These are phyloP conservation scores for Fusarium nygamai DNA, from an alignment of 2,329 filamentous ascomycete genomes.

Conservation along the genomic window DNA sequence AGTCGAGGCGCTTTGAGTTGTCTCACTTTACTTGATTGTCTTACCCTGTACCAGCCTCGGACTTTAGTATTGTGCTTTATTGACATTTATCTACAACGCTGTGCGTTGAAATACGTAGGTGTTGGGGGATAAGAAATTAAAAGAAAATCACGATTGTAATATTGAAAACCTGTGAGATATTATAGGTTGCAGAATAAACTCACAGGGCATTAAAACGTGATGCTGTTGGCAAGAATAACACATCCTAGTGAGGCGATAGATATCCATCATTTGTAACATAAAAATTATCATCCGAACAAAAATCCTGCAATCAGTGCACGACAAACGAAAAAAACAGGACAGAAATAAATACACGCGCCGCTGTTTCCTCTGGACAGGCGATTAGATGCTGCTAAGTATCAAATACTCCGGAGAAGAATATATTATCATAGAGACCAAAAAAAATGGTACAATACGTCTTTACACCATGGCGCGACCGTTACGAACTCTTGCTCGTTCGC, in stretches of 20 bases:
- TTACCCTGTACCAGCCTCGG: not conserved
- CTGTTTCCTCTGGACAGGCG: not conserved
- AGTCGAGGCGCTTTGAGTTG: not conserved
- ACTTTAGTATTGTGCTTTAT: not conserved
- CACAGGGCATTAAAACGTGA: not conserved
- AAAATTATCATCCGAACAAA: constrained; percentile 21
- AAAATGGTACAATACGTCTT: constrained; percentile 76
- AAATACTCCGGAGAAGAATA: not conserved
- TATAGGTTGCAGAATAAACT: not conserved
- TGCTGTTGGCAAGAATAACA: not conserved
- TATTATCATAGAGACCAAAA: not conserved
- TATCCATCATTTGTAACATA: not conserved
- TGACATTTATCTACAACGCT: not conserved
- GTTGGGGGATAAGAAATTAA: not conserved
- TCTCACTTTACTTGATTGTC: not conserved
- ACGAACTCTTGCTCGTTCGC: constrained; percentile 73
- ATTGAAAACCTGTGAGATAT: not conserved
- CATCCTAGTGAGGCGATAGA: not conserved
- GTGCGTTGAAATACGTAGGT: not conserved
- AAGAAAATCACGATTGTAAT: too few relatives aligned
- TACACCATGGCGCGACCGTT: constrained; percentile 75
- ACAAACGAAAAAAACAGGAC: not conserved
- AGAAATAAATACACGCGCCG: not conserved
- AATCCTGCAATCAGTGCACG: not conserved
- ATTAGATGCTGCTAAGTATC: not conserved